Base-by-base conservation (phyloP, 441 rosid species). In the Kokia cookei region DNA sequence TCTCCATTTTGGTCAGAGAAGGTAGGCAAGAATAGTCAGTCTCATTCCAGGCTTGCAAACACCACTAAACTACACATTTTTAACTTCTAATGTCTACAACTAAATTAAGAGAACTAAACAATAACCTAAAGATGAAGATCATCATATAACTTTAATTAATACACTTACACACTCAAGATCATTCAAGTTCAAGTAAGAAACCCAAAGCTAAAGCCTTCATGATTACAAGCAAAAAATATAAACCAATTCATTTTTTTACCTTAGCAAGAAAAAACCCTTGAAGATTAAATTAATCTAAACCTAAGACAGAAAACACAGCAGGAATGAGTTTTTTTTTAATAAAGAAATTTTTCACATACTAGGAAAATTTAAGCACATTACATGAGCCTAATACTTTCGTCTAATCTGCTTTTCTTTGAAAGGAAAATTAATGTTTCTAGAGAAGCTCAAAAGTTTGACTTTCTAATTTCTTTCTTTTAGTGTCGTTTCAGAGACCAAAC, bases 131-230 rank as follows among this genome's bases (percentile, higher is more conserved):
- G 4, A 43, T 1, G 13, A 35, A 53, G 29, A 53, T 69, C 14
- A 11, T 6, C 72, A 32, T 7, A 7, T 8, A 14, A 50, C 12
- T 47, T 60, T 29, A 60, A 29, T 60, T 65, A 11, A 69, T 11
- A 17, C 43, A 10, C 4, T 10, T 51, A 32, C 10, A 15, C 65
- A 14, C 65, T 32, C 40, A 14, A 4, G 43, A 67, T 9, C 14
- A 69, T 17, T 27, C 71, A 65, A 65, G 69, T 45, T 43, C 54
- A 67, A 67, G 24, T 48, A 47, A 67, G 37, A 66, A 67, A 48
- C 3, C 10, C 14, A 47, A 26, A 26, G 57, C 58, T 14, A 26
- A 67, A 67, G 22, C 57, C 57, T 24, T 51, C 32, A 45, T 24
- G 37, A 65, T 65, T 26, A 48, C 43, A 13, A 47, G 24, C 71